A percentile compares a stretch with the other conserved stretches of the same genome.
Evolutionary conservation across 805 yeast genomes (phyloP).

Genomic region (Hermanozyma aechmeae): DNA sequence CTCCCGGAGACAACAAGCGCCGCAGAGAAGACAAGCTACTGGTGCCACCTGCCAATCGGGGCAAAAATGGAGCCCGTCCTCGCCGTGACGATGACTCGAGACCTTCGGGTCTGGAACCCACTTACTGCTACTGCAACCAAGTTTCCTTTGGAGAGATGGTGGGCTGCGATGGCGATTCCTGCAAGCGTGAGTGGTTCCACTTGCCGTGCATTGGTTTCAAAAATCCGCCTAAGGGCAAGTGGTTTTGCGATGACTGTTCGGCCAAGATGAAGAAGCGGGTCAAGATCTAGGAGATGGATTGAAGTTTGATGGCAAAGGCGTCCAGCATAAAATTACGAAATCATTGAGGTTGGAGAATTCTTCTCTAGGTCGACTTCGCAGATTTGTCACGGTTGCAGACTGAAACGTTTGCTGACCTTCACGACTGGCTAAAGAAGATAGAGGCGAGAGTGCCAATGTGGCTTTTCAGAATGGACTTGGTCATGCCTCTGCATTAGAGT

Average conservation of each 20-base stretch:
- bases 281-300: slow-evolving; percentile 3
- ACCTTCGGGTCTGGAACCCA: slow-evolving; percentile 50
- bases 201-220: slow-evolving; percentile 84
- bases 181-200: slow-evolving; percentile 94
- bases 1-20: slow-evolving; percentile 4
- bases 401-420: too few relatives aligned
- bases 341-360: too few relatives aligned
- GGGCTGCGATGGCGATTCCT: slow-evolving; percentile 92
- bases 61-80: slow-evolving; percentile 3
- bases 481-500: too few relatives aligned
- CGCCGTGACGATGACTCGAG: too few relatives aligned
- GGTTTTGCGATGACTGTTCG: slow-evolving; percentile 37
- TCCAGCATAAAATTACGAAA: too few relatives aligned
- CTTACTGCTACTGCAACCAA: slow-evolving; percentile 93
- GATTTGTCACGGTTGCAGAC: too few relatives aligned
- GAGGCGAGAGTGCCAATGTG: too few relatives aligned
- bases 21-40: slow-evolving; percentile 6
- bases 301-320: too few relatives aligned
- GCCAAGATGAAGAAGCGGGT: slow-evolving; percentile 23
- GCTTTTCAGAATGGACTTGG: too few relatives aligned
- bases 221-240: slow-evolving; percentile 64
- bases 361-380: too few relatives aligned
- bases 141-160: slow-evolving; percentile 99
- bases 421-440: too few relatives aligned
- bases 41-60: slow-evolving; percentile 2